Evolutionary conservation across 306 rosid genomes (phyloP).

Genomic region (Citrullus amarus): DNA sequence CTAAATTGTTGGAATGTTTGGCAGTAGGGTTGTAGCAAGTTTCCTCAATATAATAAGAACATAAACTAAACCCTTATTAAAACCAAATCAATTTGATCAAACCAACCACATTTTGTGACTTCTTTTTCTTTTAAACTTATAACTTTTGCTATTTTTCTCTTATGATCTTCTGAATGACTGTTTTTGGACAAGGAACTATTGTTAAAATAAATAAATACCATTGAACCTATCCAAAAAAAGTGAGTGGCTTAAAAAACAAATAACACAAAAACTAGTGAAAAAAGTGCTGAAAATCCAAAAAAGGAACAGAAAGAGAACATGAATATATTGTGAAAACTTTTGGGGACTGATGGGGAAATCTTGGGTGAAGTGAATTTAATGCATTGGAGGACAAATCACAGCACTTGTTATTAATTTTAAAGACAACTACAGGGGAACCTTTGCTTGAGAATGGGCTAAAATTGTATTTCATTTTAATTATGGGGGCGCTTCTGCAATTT

Average conservation of each 20-base stretch:
- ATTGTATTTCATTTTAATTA: not conserved
- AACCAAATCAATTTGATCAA: not conserved
- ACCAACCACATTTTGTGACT: not conserved
- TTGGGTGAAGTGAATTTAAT: not conserved
- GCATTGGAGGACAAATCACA: slow-evolving; percentile 1
- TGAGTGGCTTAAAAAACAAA: too few relatives aligned
- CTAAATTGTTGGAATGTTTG: not conserved
- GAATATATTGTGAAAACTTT: not conserved
- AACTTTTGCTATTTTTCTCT: too few relatives aligned
- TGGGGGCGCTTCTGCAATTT: not conserved
- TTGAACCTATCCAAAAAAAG: not conserved
- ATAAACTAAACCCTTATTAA: not conserved
- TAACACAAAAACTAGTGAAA: not conserved
- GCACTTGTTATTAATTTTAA: not conserved
- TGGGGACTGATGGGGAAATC: not conserved
- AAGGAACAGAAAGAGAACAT: not conserved
- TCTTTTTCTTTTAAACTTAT: too few relatives aligned
- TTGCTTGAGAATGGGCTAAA: not conserved
- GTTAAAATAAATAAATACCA: too few relatives aligned
- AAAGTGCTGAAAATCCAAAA: not conserved
- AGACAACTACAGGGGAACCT: not conserved
- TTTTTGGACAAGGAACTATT: too few relatives aligned
- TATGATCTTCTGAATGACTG: too few relatives aligned
- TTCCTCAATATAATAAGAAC: not conserved
- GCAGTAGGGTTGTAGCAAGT: not conserved